Base-by-base conservation (phyloP, 805 yeast genomes). In the Metschnikowia kunwiensis region DNA sequence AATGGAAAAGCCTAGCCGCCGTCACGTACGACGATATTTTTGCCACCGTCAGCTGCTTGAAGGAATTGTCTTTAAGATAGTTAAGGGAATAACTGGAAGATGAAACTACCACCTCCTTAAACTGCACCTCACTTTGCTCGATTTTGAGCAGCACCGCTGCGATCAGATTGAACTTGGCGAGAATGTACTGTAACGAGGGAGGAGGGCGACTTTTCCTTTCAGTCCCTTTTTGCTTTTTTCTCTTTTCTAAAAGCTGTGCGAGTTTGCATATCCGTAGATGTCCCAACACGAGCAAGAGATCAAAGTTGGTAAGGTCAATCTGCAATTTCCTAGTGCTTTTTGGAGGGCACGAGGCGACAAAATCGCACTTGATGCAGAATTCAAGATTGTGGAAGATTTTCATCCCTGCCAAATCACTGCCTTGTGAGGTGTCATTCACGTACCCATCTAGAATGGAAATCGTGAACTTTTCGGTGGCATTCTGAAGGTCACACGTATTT, bases 1-100 rank as follows among this genome's bases (percentile, higher is more conserved):
- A 41, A 29, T 68, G 66, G 29, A 35, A 51, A 5, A 66, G 11
- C 30, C 48, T 57, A 9, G 52, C 51, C 2, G 63, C 49, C 1
- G 70, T 58, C 18, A 62, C 27, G 39, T 59, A 58, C 12, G 59
- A 30, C 20, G 47, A 39, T 4, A 44, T 9, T 28, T 39, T 48
- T 4, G 44, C 40, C 27, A 34, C 24, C 1, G 49, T 46, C 24
- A 38, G 40, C 13, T 43, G 47, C 24, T 35, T 40, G 38, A 30
- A 44, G 3, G 47, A 37, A 12, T 26, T 26, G 24, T 48, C 52
- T 14, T 44, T 39, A 7, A 13, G 13, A 26, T 31, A 37, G 16
- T 31, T 42, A 24, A 43, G 29, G 6, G 50, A 40, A 26, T 40
- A 44, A 15, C 52, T 44, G 3, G 52, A 43, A 0, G 50, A 42